phyloP scores from a whole-genome alignment of 352 stramenopile species.

The Globisporangium uncinulatum region DNA sequence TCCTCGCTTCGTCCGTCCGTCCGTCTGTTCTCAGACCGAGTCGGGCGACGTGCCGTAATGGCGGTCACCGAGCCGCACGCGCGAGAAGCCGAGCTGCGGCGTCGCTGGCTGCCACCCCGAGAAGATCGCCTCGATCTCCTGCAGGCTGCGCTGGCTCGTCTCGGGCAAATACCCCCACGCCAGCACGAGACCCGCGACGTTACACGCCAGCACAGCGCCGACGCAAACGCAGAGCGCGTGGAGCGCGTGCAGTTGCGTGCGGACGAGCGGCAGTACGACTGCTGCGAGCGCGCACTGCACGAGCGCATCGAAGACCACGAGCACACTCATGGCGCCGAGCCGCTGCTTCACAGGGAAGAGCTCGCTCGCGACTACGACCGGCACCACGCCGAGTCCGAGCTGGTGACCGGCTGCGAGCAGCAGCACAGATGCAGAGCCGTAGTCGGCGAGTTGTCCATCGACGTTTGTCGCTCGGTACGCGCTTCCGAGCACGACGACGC shows the following conservation, averaged over 20 bases:
- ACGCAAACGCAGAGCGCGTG: slow-evolving; percentile 34
- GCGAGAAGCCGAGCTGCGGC: slow-evolving; percentile 39
- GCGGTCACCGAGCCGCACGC: slow-evolving; percentile 36
- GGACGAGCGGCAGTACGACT: slow-evolving; percentile 31
- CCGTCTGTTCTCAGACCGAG: slow-evolving; percentile 1
- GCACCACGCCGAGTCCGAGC: slow-evolving; percentile 53
- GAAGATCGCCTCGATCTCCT: slow-evolving; percentile 77
- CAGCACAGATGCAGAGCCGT: slow-evolving; percentile 50
- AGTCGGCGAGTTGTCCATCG: slow-evolving; percentile 38
- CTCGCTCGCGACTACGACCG: slow-evolving; percentile 57
- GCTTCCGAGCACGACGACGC: slow-evolving; percentile 42
- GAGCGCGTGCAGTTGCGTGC: slow-evolving; percentile 22
- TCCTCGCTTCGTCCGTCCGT: background rate
- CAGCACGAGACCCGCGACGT: slow-evolving; percentile 35
- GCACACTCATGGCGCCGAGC: slow-evolving; percentile 54
- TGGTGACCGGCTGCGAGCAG: slow-evolving; percentile 62
- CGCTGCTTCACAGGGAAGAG: slow-evolving; percentile 67
- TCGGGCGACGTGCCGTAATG: slow-evolving; percentile 15
- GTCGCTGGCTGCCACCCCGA: slow-evolving; percentile 70
- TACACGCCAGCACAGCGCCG: slow-evolving; percentile 36
- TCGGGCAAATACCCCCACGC: slow-evolving; percentile 69
- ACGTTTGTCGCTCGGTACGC: slow-evolving; percentile 25
- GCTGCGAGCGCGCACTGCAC: slow-evolving; percentile 27
- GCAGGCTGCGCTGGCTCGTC: slow-evolving; percentile 67
- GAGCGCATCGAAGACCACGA: slow-evolving; percentile 56